Conservation (phyloP, 805 yeast genomes). For the Schizosaccharomyces lindneri region DNA sequence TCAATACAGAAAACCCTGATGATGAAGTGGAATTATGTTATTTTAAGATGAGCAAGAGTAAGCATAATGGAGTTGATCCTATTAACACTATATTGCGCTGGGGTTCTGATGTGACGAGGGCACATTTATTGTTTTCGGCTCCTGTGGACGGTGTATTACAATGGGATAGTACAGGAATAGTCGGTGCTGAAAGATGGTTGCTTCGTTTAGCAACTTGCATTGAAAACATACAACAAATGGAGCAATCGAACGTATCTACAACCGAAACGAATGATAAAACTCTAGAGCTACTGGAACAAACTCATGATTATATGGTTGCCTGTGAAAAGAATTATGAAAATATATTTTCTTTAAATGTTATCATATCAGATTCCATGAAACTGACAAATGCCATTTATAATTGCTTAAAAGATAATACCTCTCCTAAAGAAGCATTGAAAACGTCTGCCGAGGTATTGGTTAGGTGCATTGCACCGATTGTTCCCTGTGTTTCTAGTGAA, state of each 20-base stretch:
- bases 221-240: slow-evolving; percentile 1
- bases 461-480: slow-evolving; percentile 13
- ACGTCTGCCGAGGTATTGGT: slow-evolving; percentile 9
- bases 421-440: background rate
- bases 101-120: slow-evolving; percentile 88
- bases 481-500: background rate
- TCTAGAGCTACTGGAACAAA: slow-evolving; percentile 14
- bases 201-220: slow-evolving; percentile 15
- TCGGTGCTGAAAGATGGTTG: slow-evolving; percentile 76
- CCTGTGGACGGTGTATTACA: slow-evolving; percentile 58
- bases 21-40: slow-evolving; percentile 19
- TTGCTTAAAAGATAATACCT: slow-evolving; percentile 5
- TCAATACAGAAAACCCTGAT: background rate
- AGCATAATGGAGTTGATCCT: slow-evolving; percentile 86
- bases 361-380: slow-evolving; percentile 77
- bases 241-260: background rate
- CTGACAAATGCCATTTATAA: slow-evolving; percentile 30
- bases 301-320: slow-evolving; percentile 32
- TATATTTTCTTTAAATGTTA: slow-evolving; percentile 61
- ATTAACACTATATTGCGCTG: slow-evolving; percentile 41
- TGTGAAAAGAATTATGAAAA: slow-evolving; percentile 26
- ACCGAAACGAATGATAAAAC: background rate
- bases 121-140: slow-evolving; percentile 78
- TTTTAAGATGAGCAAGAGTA: slow-evolving; percentile 94
- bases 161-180: slow-evolving; percentile 78